Evolutionary conservation across 805 yeast species (phyloP).

Genomic region (Cyberlindnera bimundalis): DNA sequence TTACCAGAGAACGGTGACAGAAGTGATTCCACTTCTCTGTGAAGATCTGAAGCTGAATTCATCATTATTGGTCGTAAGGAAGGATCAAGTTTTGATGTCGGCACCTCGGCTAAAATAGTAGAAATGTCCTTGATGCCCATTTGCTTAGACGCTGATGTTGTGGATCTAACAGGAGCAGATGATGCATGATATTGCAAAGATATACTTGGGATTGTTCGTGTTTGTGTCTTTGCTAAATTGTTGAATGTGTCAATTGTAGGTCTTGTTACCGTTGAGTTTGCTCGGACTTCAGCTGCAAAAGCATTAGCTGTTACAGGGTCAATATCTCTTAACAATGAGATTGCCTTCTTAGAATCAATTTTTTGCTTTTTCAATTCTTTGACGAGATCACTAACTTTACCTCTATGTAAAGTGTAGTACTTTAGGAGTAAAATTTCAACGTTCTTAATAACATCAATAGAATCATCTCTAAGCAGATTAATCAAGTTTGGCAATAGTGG

Average conservation of each 20-base stretch:
- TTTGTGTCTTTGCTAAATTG: constrained; percentile 18
- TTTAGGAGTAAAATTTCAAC: constrained; percentile 25
- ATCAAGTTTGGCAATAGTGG: constrained; percentile 26
- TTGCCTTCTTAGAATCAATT: constrained; percentile 19
- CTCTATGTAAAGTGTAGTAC: constrained; percentile 23
- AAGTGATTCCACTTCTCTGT: constrained; percentile 27
- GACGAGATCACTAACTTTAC: constrained; percentile 17
- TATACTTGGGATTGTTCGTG: constrained; percentile 1
- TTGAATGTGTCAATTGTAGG: constrained; percentile 27
- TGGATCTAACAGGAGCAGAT: constrained; percentile 3
- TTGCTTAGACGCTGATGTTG: not conserved
- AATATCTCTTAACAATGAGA: constrained; percentile 18
- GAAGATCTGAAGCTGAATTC: constrained; percentile 20
- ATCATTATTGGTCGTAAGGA: constrained; percentile 13
- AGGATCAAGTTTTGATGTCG: constrained; percentile 22
- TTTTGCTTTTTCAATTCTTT: constrained; percentile 24
- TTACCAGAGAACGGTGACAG: constrained; percentile 54
- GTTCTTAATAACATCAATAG: constrained; percentile 25
- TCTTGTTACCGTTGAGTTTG: constrained; percentile 5
- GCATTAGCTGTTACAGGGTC: constrained; percentile 21
- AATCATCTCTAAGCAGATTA: constrained; percentile 26
- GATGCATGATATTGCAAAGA: too few species aligned
- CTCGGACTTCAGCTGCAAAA: constrained; percentile 16
- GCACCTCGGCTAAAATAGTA: constrained; percentile 16
- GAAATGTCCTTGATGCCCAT: constrained; percentile 14